These are phyloP conservation scores for Aspergillus affinis DNA, from an alignment of 495 filamentous ascomycete species.

Conservation along the genomic window DNA sequence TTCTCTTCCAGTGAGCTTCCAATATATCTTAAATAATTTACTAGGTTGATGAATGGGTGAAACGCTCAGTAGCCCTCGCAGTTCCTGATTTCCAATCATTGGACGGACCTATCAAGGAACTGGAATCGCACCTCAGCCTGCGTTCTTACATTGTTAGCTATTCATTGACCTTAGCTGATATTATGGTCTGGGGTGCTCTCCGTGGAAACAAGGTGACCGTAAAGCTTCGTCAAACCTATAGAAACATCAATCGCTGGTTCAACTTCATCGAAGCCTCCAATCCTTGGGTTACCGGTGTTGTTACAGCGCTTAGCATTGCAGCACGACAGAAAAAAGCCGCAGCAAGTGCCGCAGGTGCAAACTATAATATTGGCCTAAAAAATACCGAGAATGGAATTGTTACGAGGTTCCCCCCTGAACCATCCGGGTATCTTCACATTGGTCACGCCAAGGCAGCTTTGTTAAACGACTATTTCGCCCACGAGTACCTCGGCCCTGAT, in stretches of 20 bases:
- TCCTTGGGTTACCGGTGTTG: conserved; percentile 43
- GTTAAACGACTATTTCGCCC: conserved; percentile 83
- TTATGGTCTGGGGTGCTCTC: conserved; percentile 70
- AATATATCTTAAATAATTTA: conserved; percentile 5
- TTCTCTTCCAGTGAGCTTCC: conserved; percentile 2
- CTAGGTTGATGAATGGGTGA: conserved; percentile 7
- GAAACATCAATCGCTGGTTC: conserved; percentile 78
- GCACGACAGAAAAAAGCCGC: conserved; percentile 56
- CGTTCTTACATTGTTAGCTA: conserved; percentile 78
- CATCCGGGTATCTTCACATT: conserved; percentile 86
- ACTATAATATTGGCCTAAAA: conserved; percentile 77
- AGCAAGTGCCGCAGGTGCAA: conserved; percentile 67
- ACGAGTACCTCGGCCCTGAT: conserved; percentile 67
- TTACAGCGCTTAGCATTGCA: conserved; percentile 54
- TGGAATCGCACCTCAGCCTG: conserved; percentile 77
- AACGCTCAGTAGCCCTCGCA: not conserved
- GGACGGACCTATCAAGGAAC: conserved; percentile 60
- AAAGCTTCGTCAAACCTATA: conserved; percentile 66
- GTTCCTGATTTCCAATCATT: conserved; percentile 62
- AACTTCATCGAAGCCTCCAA: conserved; percentile 70
- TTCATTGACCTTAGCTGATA: conserved; percentile 66
- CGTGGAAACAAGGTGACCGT: conserved; percentile 73
- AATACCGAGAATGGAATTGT: conserved; percentile 79
- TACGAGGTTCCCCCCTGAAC: conserved; percentile 83
- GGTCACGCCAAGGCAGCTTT: conserved; percentile 83